Conservation (phyloP, 1,139 yeast species). For the Magnusiomyces ingens region DNA sequence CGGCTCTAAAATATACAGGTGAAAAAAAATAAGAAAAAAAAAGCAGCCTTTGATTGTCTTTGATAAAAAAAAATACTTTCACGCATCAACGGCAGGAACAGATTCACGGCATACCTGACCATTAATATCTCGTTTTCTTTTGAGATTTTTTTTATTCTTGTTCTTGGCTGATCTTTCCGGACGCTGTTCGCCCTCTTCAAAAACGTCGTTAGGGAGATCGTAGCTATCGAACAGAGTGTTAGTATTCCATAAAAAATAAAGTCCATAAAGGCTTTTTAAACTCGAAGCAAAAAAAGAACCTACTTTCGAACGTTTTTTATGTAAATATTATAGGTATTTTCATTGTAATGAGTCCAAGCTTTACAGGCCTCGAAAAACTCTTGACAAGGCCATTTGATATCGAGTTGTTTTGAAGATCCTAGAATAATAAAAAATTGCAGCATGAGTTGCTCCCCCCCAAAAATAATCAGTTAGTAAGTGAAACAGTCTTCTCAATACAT, state of each 20-base stretch:
- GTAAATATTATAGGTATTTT: conserved; percentile 46
- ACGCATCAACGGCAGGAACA: too few species aligned
- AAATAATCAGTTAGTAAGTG: background rate
- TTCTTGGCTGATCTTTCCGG: conserved; percentile 2
- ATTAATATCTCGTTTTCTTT: conserved; percentile 1
- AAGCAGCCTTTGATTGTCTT: too few species aligned
- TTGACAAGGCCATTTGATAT: conserved; percentile 83
- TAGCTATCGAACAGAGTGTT: conserved; percentile 31
- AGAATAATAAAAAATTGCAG: background rate
- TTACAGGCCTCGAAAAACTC: conserved; percentile 80
- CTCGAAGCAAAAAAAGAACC: conserved; percentile 12
- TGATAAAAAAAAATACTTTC: too few species aligned
- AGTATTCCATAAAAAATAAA: background rate
- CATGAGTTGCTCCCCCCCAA: too few species aligned
- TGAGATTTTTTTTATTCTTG: conserved; percentile 2
- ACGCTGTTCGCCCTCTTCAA: conserved; percentile 60
- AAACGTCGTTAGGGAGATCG: conserved; percentile 82
- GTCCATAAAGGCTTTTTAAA: conserved; percentile 31
- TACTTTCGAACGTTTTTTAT: conserved; percentile 69
- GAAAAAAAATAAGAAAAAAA: too few species aligned
- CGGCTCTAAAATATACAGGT: too few species aligned
- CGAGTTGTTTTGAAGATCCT: conserved; percentile 47
- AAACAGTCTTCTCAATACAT: too few species aligned
- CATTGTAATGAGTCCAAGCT: conserved; percentile 60
- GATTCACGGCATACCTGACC: conserved; percentile 1